These are phyloP conservation scores for Phaeomoniella chlamydospora DNA, from an alignment of 2,329 filamentous ascomycete species.

Conservation along the genomic window DNA sequence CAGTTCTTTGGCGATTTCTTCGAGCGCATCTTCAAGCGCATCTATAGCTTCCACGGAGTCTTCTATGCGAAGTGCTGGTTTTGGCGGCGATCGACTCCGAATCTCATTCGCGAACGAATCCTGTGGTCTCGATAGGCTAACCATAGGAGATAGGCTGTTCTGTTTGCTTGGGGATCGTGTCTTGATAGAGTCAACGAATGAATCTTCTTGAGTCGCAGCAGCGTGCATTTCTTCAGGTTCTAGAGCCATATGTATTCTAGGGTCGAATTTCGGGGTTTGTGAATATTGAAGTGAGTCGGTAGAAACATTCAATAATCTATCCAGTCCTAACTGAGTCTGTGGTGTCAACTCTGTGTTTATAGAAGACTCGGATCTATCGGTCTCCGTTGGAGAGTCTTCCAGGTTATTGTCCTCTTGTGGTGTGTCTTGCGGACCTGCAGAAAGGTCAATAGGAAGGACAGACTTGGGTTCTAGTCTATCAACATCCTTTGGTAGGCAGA, in stretches of 20 bases:
- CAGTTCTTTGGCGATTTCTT: constrained; percentile 27
- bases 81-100: constrained; percentile 8
- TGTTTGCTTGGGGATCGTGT: constrained; percentile 12
- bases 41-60: constrained; percentile 36
- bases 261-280: constrained; percentile 14
- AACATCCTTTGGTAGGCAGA: background rate
- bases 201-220: constrained; percentile 10
- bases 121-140: constrained; percentile 1
- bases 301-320: background rate
- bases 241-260: constrained; percentile 9
- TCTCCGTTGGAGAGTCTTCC: constrained; percentile 2
- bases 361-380: constrained; percentile 1
- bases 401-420: constrained; percentile 5
- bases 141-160: constrained; percentile 1
- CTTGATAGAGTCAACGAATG: constrained; percentile 14
- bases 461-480: background rate
- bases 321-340: background rate
- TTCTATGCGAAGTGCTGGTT: constrained; percentile 15
- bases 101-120: constrained; percentile 10
- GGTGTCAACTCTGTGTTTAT: constrained; percentile 2
- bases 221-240: constrained; percentile 2
- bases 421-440: constrained; percentile 6
- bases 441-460: background rate
- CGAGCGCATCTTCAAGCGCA: constrained; percentile 35
- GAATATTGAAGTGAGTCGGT: constrained; percentile 1